Percentiles rank a stretch among this genome's conserved stretches.
Conservation (phyloP, 768 basidiomycete genomes). For the Hysterangium stoloniferum region DNA sequence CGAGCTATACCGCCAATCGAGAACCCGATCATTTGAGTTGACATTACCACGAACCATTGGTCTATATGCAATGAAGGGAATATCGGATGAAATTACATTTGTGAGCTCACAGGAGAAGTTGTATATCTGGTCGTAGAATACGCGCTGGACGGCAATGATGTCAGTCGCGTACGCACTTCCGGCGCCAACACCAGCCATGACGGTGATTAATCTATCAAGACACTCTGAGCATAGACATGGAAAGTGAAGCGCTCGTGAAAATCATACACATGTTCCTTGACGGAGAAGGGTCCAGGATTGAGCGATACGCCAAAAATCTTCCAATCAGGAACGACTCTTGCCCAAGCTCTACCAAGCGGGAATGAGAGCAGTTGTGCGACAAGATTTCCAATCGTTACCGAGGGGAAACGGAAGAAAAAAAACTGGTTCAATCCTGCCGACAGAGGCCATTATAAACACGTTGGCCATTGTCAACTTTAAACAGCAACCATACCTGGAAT, state of each 20-base stretch:
- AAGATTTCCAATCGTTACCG: conserved; percentile 50
- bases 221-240: conserved; percentile 19
- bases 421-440: conserved; percentile 58
- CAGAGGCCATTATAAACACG: conserved; percentile 37
- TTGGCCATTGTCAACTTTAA: conserved; percentile 21
- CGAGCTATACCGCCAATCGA: conserved; percentile 70
- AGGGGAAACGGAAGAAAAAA: conserved; percentile 71
- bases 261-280: conserved; percentile 72
- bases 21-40: conserved; percentile 73
- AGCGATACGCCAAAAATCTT: conserved; percentile 52
- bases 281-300: conserved; percentile 70
- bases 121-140: conserved; percentile 61
- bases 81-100: not conserved
- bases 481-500: conserved; percentile 32
- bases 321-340: conserved; percentile 41
- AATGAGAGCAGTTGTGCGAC: conserved; percentile 67
- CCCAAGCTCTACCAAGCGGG: conserved; percentile 45
- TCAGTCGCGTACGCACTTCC: conserved; percentile 66
- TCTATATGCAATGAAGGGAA: conserved; percentile 33
- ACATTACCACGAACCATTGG: conserved; percentile 75
- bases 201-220: conserved; percentile 52
- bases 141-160: conserved; percentile 64
- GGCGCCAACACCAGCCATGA: conserved; percentile 60
- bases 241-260: conserved; percentile 28
- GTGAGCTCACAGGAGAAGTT: conserved; percentile 47